Percentiles rank a stretch among this genome's conserved stretches.
Evolutionary conservation across 108 stramenopile species (phyloP).

Genomic region (Aurantiochytrium sp.): DNA sequence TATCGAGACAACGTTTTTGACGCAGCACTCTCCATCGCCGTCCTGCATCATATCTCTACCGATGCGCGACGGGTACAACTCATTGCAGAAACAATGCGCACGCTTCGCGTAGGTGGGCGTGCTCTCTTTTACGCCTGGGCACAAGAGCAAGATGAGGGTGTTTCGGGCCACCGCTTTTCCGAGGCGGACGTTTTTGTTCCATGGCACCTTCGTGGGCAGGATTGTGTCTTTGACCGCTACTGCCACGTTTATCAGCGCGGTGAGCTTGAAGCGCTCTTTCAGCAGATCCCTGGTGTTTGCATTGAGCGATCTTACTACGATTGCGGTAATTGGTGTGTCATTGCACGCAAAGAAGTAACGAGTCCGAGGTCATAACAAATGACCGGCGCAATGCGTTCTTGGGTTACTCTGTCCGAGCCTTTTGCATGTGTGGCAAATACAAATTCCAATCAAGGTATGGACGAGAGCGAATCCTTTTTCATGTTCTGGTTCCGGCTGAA

Average conservation of each 20-base stretch:
- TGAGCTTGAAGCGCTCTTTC: constrained; percentile 68
- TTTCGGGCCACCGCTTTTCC: constrained; percentile 59
- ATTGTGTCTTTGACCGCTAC: constrained; percentile 86
- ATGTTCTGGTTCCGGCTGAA: too few relatives aligned
- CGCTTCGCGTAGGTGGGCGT: constrained; percentile 70
- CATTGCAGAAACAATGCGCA: constrained; percentile 68
- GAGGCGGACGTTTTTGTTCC: constrained; percentile 88
- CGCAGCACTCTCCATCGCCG: constrained; percentile 94
- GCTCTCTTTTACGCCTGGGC: constrained; percentile 95
- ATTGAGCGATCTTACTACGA: background rate
- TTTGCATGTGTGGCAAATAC: too few relatives aligned
- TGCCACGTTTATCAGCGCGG: constrained; percentile 91
- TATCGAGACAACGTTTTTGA: constrained; percentile 68
- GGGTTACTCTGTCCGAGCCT: too few relatives aligned
- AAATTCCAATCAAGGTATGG: too few relatives aligned
- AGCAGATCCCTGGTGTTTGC: background rate
- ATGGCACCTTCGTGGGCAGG: constrained; percentile 81
- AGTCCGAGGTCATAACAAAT: too few relatives aligned
- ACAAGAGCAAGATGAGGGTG: constrained; percentile 64
- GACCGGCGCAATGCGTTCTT: too few relatives aligned
- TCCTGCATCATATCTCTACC: constrained; percentile 92
- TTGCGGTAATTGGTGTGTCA: background rate
- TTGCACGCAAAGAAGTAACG: background rate
- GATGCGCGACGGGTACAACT: constrained; percentile 66
- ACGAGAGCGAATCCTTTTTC: too few relatives aligned